These are phyloP conservation scores for Ceratocystis colombiana DNA, from an alignment of 2,329 filamentous ascomycete genomes.

Conservation along the genomic window DNA sequence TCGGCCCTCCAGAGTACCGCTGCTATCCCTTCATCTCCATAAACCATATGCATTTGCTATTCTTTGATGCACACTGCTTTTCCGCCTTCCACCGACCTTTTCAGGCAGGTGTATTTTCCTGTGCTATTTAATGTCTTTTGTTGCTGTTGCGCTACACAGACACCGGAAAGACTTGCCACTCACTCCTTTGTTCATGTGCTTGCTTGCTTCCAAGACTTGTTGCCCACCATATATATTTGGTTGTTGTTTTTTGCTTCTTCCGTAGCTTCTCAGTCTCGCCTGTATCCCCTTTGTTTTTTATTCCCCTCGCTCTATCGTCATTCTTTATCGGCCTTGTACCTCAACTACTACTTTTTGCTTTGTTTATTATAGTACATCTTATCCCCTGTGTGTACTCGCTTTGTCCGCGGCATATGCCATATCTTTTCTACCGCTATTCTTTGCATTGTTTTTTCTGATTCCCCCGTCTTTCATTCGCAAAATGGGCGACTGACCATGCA, in stretches of 20 bases:
- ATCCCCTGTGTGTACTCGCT: not conserved
- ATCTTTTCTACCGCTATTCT: not conserved
- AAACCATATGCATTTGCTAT: not conserved
- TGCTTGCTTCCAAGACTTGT: not conserved
- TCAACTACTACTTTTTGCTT: not conserved
- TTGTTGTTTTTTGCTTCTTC: too few relatives aligned
- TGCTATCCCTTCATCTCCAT: slow-evolving; percentile 11
- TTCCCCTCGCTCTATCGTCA: not conserved
- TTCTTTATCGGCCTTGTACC: not conserved
- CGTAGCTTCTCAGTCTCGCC: not conserved
- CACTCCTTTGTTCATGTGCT: not conserved
- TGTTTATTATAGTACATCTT: not conserved
- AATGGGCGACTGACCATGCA: not conserved
- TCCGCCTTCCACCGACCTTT: not conserved
- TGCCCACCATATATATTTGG: not conserved
- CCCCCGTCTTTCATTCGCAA: not conserved
- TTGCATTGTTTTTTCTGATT: slow-evolving; percentile 4
- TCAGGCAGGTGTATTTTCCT: not conserved
- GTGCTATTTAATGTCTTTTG: not conserved
- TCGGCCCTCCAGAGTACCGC: slow-evolving; percentile 27
- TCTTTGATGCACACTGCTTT: not conserved
- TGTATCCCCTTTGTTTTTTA: slow-evolving; percentile 6
- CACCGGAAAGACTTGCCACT: not conserved
- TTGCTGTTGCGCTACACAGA: not conserved
- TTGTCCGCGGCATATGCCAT: not conserved